A percentile compares a stretch with the other conserved stretches of the same genome.
Evolutionary conservation across 2,329 filamentous ascomycete genomes (phyloP).

Genomic region (Annulohypoxylon truncatum): DNA sequence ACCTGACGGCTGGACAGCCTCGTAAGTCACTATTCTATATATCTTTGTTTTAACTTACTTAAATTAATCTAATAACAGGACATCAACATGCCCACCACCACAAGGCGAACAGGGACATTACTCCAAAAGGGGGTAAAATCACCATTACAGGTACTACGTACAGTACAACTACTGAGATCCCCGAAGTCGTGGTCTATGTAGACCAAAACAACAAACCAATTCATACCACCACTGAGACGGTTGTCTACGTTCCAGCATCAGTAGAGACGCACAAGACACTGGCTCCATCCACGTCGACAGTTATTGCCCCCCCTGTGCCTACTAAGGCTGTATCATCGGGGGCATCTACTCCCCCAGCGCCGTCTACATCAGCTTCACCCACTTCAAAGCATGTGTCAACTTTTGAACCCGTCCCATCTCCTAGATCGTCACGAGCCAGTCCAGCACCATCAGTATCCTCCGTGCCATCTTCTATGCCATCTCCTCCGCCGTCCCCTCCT

Average conservation of each 20-base stretch:
- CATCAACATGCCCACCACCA: slow-evolving; percentile 53
- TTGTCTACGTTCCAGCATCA: slow-evolving; percentile 46
- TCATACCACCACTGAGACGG: slow-evolving; percentile 56
- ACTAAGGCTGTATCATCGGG: slow-evolving; percentile 26
- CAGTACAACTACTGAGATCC: slow-evolving; percentile 55
- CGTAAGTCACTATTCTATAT: slow-evolving; percentile 42
- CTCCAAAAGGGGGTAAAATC: slow-evolving; percentile 45
- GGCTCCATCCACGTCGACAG: slow-evolving; percentile 17
- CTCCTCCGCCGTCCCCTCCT: slow-evolving; percentile 31
- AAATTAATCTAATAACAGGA: slow-evolving; percentile 35
- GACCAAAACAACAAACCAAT: slow-evolving; percentile 66
- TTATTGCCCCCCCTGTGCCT: slow-evolving; percentile 9
- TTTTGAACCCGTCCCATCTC: slow-evolving; percentile 4
- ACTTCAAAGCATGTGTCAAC: slow-evolving; percentile 19
- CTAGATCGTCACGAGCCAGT: slow-evolving; percentile 10
- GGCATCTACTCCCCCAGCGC: slow-evolving; percentile 11
- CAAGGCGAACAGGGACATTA: slow-evolving; percentile 38
- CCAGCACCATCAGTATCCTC: slow-evolving; percentile 16
- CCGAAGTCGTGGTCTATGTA: slow-evolving; percentile 69
- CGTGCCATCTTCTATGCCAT: slow-evolving; percentile 11
- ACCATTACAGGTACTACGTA: slow-evolving; percentile 54
- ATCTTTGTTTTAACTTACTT: neutral
- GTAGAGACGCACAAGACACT: slow-evolving; percentile 15
- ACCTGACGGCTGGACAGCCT: slow-evolving; percentile 57
- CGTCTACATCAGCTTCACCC: slow-evolving; percentile 16